These are phyloP conservation scores for Boletus rubropictus DNA, from an alignment of 768 basidiomycete species.

Conservation along the genomic window DNA sequence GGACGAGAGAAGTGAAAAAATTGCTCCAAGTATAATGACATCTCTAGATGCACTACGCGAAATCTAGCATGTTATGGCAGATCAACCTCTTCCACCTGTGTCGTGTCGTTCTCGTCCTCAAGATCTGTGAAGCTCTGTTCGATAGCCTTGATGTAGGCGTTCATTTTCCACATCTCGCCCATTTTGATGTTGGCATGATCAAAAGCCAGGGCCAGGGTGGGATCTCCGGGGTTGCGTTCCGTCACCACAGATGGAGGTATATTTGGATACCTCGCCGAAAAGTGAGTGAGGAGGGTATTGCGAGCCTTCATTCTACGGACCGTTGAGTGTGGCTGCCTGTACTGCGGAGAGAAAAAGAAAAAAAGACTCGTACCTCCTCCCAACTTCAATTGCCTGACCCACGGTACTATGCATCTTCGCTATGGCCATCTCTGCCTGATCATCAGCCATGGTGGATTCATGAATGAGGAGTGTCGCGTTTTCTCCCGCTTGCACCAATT, in stretches of 20 bases:
- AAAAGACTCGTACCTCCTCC: constrained; percentile 48
- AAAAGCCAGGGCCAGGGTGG: constrained; percentile 69
- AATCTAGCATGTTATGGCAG: constrained; percentile 15
- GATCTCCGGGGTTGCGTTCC: constrained; percentile 26
- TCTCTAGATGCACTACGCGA: constrained; percentile 40
- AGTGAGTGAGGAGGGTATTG: constrained; percentile 88
- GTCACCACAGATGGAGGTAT: constrained; percentile 48
- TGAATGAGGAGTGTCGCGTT: constrained; percentile 82
- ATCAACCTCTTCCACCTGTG: constrained; percentile 12
- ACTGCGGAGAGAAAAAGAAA: too few species aligned
- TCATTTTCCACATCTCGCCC: constrained; percentile 82
- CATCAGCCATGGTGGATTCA: constrained; percentile 90
- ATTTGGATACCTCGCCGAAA: constrained; percentile 91
- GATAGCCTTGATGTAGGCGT: constrained; percentile 67
- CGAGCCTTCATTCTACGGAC: constrained; percentile 71
- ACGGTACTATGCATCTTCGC: constrained; percentile 87
- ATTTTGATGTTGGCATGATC: constrained; percentile 71
- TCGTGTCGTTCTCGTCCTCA: constrained; percentile 35
- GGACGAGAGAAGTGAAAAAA: constrained; percentile 36
- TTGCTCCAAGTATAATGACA: constrained; percentile 45
- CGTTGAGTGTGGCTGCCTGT: background rate
- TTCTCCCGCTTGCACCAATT: constrained; percentile 57
- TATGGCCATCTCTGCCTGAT: constrained; percentile 64
- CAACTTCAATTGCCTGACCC: constrained; percentile 79
- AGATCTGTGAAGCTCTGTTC: constrained; percentile 56